Conservation (phyloP, 73 alveolate species). For the Paramecium caudatum region DNA sequence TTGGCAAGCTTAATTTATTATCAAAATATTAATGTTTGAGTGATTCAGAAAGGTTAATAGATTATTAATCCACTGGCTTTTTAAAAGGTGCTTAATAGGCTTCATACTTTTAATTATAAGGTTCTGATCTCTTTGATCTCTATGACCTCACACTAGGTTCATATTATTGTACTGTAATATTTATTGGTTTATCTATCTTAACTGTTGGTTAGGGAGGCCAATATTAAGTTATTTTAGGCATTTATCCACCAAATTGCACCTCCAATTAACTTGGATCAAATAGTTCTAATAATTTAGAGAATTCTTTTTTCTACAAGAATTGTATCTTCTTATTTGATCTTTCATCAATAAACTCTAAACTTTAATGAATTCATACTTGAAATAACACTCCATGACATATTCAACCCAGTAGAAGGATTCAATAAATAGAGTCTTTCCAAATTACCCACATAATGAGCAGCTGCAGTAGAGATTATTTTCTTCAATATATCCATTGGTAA, state of each 20-base stretch:
- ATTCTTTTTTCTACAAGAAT: slow-evolving; percentile 43
- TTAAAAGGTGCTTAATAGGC: slow-evolving; percentile 51
- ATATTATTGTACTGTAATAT: background rate
- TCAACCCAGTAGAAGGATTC: slow-evolving; percentile 41
- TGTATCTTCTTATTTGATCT: slow-evolving; percentile 55
- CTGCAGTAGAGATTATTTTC: slow-evolving; percentile 33
- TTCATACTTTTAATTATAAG: background rate
- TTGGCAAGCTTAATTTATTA: background rate
- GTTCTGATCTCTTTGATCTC: slow-evolving; percentile 13
- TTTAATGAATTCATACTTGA: slow-evolving; percentile 6
- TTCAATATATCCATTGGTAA: slow-evolving; percentile 44
- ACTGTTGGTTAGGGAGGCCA: slow-evolving; percentile 68
- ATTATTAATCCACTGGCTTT: background rate
- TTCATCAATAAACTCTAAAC: slow-evolving; percentile 52
- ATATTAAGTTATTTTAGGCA: slow-evolving; percentile 34
- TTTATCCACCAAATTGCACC: slow-evolving; percentile 47
- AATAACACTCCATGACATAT: slow-evolving; percentile 59
- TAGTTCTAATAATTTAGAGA: background rate
- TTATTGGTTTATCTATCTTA: background rate
- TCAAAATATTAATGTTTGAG: slow-evolving; percentile 4
- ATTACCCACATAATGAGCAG: slow-evolving; percentile 66
- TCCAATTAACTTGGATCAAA: slow-evolving; percentile 55
- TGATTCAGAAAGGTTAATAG: background rate
- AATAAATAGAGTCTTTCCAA: slow-evolving; percentile 28
- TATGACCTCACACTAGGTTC: slow-evolving; percentile 27